phyloP scores from a whole-genome alignment of 208 protist genomes.

The Wallacemonas sp. region DNA sequence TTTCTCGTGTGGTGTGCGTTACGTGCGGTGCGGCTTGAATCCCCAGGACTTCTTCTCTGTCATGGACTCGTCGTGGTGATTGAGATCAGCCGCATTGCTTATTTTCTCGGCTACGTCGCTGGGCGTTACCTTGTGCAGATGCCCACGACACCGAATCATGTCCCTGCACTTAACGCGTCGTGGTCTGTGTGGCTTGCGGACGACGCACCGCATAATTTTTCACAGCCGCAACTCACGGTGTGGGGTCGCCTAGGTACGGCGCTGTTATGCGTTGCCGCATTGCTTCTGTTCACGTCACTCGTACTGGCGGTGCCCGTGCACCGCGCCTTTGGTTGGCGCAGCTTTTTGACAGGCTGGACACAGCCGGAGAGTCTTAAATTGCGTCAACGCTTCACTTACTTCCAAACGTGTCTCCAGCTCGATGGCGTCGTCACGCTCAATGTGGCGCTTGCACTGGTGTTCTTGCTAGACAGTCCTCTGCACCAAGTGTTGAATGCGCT shows the following conservation, averaged over 20 bases:
- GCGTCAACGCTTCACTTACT: constrained; percentile 29
- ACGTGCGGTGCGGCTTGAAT: constrained; percentile 58
- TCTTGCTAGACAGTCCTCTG: constrained; percentile 29
- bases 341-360: constrained; percentile 60
- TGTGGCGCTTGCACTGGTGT: constrained; percentile 33
- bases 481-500: constrained; percentile 24
- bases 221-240: background rate
- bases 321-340: constrained; percentile 54
- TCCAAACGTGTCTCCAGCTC: constrained; percentile 59
- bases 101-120: constrained; percentile 38
- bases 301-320: constrained; percentile 25
- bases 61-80: constrained; percentile 43
- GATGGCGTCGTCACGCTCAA: constrained; percentile 50
- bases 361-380: constrained; percentile 22
- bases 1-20: constrained; percentile 41
- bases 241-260: background rate
- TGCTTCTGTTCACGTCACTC: constrained; percentile 23
- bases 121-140: constrained; percentile 19
- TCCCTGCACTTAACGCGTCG: no score
- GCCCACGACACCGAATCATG: background rate
- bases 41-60: constrained; percentile 45
- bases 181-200: no score
- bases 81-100: constrained; percentile 34
- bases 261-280: constrained; percentile 6
- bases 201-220: no score